Evolutionary conservation across 1,139 yeast genomes (phyloP).

Genomic region (Kodamaea alishanica): DNA sequence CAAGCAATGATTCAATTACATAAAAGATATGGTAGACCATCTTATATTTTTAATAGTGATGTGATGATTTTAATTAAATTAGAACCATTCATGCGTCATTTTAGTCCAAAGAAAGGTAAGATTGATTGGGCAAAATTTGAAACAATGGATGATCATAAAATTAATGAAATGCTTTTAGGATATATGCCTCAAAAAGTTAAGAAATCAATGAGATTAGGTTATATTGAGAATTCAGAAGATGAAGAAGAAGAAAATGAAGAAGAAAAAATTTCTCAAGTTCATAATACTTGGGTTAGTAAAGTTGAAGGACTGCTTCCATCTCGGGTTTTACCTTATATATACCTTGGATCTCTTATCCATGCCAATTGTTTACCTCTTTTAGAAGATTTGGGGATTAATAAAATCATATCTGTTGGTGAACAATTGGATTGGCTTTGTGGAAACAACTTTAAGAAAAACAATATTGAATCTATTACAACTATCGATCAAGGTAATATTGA

Average conservation of each 20-base stretch:
- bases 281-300: conserved; percentile 37
- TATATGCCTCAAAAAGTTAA: conserved; percentile 1
- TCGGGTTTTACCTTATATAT: conserved; percentile 74
- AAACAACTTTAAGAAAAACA: conserved; percentile 24
- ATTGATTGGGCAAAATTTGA: conserved; percentile 29
- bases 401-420: conserved; percentile 87
- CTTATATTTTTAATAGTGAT: conserved; percentile 78
- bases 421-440: conserved; percentile 57
- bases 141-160: conserved; percentile 26
- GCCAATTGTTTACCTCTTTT: conserved; percentile 71
- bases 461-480: conserved; percentile 24
- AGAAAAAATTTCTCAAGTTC: conserved; percentile 11
- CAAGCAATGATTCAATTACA: conserved; percentile 61
- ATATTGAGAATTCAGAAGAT: conserved; percentile 24
- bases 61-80: conserved; percentile 60
- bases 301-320: conserved; percentile 68
- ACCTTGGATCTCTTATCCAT: conserved; percentile 80
- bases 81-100: conserved; percentile 54
- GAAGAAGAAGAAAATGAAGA: conserved; percentile 13
- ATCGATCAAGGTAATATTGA: conserved; percentile 34
- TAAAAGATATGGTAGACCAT: conserved; percentile 64
- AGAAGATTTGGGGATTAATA: conserved; percentile 61
- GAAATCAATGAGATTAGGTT: conserved; percentile 21
- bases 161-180: conserved; percentile 34
- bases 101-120: conserved; percentile 42